A percentile compares a stretch with the other conserved stretches of the same genome.
phyloP scores from a whole-genome alignment of 192 early-diverging fungal species.

The Gaertneriomyces sp. region DNA sequence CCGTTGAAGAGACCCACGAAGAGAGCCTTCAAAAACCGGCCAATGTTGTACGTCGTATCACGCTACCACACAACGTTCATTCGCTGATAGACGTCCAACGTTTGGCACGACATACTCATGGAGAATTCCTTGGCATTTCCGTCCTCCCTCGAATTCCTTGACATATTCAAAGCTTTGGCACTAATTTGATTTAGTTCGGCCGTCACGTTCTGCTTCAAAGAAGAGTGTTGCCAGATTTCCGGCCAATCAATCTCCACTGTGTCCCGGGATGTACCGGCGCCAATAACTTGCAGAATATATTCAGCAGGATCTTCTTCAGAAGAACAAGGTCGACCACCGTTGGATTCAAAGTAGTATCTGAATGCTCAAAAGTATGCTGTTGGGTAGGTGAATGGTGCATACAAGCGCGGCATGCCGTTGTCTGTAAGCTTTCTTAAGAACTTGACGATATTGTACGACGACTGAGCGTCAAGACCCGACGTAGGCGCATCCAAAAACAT shows the following conservation, averaged over 20 bases:
- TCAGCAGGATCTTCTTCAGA: slow-evolving; percentile 75
- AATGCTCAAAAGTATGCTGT: slow-evolving; percentile 76
- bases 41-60: slow-evolving; percentile 71
- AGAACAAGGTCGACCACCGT: slow-evolving; percentile 66
- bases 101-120: slow-evolving; percentile 49
- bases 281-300: slow-evolving; percentile 80
- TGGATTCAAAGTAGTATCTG: slow-evolving; percentile 76
- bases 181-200: slow-evolving; percentile 57
- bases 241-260: slow-evolving; percentile 61
- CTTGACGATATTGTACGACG: slow-evolving; percentile 69
- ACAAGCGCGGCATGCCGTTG: slow-evolving; percentile 72
- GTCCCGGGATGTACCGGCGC: slow-evolving; percentile 49
- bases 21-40: slow-evolving; percentile 32
- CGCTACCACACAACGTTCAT: slow-evolving; percentile 68
- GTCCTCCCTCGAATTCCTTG: not conserved
- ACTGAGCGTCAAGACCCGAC: slow-evolving; percentile 68
- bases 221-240: slow-evolving; percentile 63
- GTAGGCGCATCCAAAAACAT: slow-evolving; percentile 87
- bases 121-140: slow-evolving; percentile 24
- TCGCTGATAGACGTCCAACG: slow-evolving; percentile 44
- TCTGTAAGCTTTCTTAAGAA: slow-evolving; percentile 59
- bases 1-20: slow-evolving; percentile 62
- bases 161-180: not conserved
- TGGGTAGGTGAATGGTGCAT: slow-evolving; percentile 87
- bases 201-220: slow-evolving; percentile 39